Conservation (phyloP, 2,329 filamentous ascomycete genomes). For the Ascochyta koolunga region DNA sequence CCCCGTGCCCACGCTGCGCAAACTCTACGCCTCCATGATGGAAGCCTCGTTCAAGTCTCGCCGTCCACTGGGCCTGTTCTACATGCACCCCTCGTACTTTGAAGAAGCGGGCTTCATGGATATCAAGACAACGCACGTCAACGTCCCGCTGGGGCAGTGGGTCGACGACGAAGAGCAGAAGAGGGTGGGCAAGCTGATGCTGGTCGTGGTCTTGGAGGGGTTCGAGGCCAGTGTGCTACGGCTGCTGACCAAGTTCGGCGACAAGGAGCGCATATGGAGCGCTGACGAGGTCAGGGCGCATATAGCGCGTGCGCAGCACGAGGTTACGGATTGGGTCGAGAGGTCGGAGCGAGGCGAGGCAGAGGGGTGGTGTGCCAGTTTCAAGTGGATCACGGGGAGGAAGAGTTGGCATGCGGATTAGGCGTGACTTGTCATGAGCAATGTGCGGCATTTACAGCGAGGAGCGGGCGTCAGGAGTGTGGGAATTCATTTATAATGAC, state of each 20-base stretch:
- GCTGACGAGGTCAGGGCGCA: constrained; percentile 32
- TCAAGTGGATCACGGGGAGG: constrained; percentile 45
- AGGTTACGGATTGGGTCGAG: constrained; percentile 37
- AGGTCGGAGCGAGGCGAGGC: constrained; percentile 31
- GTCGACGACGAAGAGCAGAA: constrained; percentile 38
- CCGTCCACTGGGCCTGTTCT: constrained; percentile 50
- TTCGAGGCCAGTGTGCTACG: constrained; percentile 38
- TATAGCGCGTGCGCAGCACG: constrained; percentile 31
- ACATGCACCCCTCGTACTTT: constrained; percentile 51
- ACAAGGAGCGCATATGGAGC: constrained; percentile 36
- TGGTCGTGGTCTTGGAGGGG: constrained; percentile 43
- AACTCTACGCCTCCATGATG: constrained; percentile 37
- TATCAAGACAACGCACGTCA: constrained; percentile 48
- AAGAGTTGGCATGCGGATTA: constrained; percentile 33
- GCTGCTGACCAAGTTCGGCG: constrained; percentile 38
- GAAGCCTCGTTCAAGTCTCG: constrained; percentile 50
- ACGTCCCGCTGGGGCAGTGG: constrained; percentile 46
- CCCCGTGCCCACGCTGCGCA: constrained; percentile 35
- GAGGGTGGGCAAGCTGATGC: constrained; percentile 42
- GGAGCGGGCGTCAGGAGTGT: background rate
- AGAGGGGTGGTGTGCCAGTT: constrained; percentile 44
- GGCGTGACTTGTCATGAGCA: background rate
- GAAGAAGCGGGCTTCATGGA: constrained; percentile 54
- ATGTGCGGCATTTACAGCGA: constrained; percentile 8
- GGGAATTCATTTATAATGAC: background rate